Conservation (phyloP, 768 basidiomycete species). For the Podaxis pistillaris region DNA sequence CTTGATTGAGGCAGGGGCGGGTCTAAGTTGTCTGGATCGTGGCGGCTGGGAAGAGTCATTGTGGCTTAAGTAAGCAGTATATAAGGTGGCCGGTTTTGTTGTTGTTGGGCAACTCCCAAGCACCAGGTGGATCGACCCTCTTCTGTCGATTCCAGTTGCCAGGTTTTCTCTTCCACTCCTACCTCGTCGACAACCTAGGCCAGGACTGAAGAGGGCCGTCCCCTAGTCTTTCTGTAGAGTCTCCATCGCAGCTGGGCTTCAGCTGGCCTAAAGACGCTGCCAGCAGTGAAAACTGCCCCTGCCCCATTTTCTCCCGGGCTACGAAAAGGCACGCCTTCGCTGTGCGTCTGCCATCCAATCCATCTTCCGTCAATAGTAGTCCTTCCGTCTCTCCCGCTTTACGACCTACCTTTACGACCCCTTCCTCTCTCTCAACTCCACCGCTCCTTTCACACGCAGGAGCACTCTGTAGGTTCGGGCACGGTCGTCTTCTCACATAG, state of each 20-base stretch:
- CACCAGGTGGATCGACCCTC: slow-evolving; percentile 51
- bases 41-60: slow-evolving; percentile 13
- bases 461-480: slow-evolving; percentile 43
- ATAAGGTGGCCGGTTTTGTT: slow-evolving; percentile 25
- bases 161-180: slow-evolving; percentile 34
- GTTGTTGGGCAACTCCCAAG: slow-evolving; percentile 30
- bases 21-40: slow-evolving; percentile 3
- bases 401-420: slow-evolving; percentile 76
- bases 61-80: slow-evolving; percentile 30
- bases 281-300: slow-evolving; percentile 23
- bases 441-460: slow-evolving; percentile 35
- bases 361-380: slow-evolving; percentile 27
- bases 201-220: slow-evolving; percentile 44
- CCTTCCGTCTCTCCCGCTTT: slow-evolving; percentile 42
- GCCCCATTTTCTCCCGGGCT: slow-evolving; percentile 23
- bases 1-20: neutral
- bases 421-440: slow-evolving; percentile 34
- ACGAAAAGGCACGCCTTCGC: slow-evolving; percentile 90
- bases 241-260: slow-evolving; percentile 30
- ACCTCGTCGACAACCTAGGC: slow-evolving; percentile 35
- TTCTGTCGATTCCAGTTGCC: slow-evolving; percentile 48
- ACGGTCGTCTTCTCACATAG: slow-evolving; percentile 36
- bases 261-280: slow-evolving; percentile 16
- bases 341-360: slow-evolving; percentile 75
- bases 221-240: slow-evolving; percentile 24